Percentiles rank a stretch among this genome's conserved stretches.
phyloP scores from a whole-genome alignment of 2,329 filamentous ascomycete species.

The Phyllosticta ampelicida region DNA sequence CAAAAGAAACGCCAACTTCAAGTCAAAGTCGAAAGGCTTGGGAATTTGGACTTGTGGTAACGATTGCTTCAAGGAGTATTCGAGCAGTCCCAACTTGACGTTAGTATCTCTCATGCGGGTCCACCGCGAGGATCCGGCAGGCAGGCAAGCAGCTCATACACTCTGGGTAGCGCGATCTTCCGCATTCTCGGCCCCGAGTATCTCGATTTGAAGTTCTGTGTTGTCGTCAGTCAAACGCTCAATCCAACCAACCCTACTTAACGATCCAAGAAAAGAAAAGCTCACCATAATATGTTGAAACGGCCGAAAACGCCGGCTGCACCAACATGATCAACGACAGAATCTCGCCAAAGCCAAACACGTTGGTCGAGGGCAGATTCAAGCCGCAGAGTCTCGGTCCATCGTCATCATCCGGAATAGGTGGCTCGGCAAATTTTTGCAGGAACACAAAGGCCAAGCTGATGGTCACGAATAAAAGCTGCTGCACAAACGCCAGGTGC shows the following conservation, averaged over 20 bases:
- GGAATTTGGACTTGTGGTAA: no score
- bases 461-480: neutral
- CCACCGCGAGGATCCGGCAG: no score
- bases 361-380: neutral
- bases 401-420: neutral
- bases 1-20: no score
- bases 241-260: no score
- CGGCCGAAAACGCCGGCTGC: neutral
- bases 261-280: constrained; percentile 33
- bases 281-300: constrained; percentile 12
- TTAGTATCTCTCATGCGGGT: no score
- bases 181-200: neutral
- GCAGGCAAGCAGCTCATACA: no score
- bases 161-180: no score
- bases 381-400: neutral
- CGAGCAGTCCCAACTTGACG: no score
- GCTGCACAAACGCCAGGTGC: neutral
- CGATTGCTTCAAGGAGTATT: no score
- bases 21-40: no score
- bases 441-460: neutral
- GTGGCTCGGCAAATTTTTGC: neutral
- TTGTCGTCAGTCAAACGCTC: neutral
- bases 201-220: neutral
- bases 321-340: constrained; percentile 1
- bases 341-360: constrained; percentile 2